Evolutionary conservation across 164 flowering plant species (phyloP).

Genomic region (Warburgia ugandensis): DNA sequence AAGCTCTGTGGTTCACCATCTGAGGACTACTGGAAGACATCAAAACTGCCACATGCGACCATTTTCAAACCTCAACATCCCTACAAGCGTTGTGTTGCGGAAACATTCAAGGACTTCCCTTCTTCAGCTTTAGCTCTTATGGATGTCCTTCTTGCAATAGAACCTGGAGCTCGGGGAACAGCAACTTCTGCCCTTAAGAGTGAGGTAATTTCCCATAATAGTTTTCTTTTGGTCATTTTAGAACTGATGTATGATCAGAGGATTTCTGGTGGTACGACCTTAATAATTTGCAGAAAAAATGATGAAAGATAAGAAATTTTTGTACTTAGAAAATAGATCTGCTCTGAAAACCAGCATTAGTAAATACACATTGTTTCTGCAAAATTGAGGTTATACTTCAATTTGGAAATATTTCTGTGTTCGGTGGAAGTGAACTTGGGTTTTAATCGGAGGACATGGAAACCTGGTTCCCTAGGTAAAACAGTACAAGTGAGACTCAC

Average conservation of each 20-base stretch:
- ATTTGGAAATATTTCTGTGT: too few species aligned
- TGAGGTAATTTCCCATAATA: conserved; percentile 35
- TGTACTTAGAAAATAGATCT: too few species aligned
- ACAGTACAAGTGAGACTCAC: too few species aligned
- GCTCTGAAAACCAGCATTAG: too few species aligned
- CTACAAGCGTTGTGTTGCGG: conserved; percentile 55
- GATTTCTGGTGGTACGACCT: not conserved
- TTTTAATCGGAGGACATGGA: too few species aligned
- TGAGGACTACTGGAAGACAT: conserved; percentile 78
- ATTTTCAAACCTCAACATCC: conserved; percentile 84
- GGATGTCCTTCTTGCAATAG: conserved; percentile 75
- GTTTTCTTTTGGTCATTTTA: not conserved
- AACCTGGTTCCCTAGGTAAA: too few species aligned
- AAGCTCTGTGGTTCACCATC: conserved; percentile 94
- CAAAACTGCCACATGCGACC: conserved; percentile 76
- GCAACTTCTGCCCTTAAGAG: conserved; percentile 67
- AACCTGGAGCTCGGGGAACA: conserved; percentile 64
- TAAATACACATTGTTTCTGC: too few species aligned
- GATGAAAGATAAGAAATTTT: too few species aligned
- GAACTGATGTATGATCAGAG: not conserved
- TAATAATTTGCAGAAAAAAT: not conserved
- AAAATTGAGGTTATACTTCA: too few species aligned
- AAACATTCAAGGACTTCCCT: conserved; percentile 74
- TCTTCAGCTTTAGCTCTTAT: conserved; percentile 55
- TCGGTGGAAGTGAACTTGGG: too few species aligned